Evolutionary conservation across 2,329 filamentous ascomycete species (phyloP).

Genomic region (Diaporthe velutina): DNA sequence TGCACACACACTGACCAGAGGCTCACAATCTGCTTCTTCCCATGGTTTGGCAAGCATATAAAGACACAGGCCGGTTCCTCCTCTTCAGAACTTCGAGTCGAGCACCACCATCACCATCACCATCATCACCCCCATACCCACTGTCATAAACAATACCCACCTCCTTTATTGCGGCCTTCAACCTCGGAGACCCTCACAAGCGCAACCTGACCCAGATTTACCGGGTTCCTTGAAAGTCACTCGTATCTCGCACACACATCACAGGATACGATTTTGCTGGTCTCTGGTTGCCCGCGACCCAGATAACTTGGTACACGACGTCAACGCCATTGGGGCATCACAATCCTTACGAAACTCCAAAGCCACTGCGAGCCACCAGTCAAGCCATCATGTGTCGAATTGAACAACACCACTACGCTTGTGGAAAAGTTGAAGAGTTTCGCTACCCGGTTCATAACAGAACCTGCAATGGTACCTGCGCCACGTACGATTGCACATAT

Average conservation of each 20-base stretch:
- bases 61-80: constrained; percentile 31
- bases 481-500: not conserved
- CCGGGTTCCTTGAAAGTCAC: not conserved
- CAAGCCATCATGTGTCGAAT: constrained; percentile 34
- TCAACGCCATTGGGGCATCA: not conserved
- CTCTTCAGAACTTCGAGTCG: constrained; percentile 15
- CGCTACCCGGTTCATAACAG: not conserved
- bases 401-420: constrained; percentile 24
- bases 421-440: constrained; percentile 13
- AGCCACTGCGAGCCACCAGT: constrained; percentile 3
- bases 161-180: not conserved
- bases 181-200: constrained; percentile 13
- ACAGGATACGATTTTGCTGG: not conserved
- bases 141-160: not conserved
- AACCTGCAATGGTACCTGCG: constrained; percentile 8
- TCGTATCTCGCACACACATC: not conserved
- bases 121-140: constrained; percentile 17
- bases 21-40: constrained; percentile 31
- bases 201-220: not conserved
- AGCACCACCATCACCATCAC: constrained; percentile 36
- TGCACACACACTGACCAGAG: constrained; percentile 38
- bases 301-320: not conserved
- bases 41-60: constrained; percentile 37
- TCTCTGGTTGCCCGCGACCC: not conserved
- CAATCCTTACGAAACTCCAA: not conserved